Evolutionary conservation across 164 flowering plant species (phyloP).

Genomic region (Piper longum): DNA sequence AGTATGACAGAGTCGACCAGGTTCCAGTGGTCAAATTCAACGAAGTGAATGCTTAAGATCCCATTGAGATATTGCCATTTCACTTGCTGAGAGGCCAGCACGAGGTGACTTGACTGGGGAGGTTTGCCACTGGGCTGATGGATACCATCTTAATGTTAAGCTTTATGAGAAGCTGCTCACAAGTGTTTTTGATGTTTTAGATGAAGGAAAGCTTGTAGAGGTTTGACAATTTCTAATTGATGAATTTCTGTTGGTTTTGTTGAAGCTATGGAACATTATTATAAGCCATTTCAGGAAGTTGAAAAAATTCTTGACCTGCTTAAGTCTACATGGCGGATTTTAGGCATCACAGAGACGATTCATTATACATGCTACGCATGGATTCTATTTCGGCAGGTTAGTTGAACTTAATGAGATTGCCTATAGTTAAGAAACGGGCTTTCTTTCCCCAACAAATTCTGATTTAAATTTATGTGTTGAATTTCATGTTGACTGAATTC

Average conservation of each 20-base stretch:
- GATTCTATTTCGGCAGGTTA: conserved; percentile 98
- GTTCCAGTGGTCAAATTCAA: conserved; percentile 70
- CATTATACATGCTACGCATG: conserved; percentile 92
- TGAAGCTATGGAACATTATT: background rate
- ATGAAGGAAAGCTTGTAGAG: conserved; percentile 94
- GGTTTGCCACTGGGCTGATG: conserved; percentile 99
- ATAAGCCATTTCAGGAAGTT: conserved; percentile 42
- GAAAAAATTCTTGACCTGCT: conserved; percentile 95
- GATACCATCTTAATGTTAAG: conserved; percentile 84
- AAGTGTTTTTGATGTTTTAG: conserved; percentile 88
- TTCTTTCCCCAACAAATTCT: no score
- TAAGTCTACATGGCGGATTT: conserved; percentile 90
- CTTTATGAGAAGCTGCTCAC: conserved; percentile 83
- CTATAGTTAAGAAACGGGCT: no score
- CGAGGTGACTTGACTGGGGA: conserved; percentile 99
- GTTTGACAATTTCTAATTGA: conserved; percentile 20
- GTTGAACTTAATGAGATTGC: background rate
- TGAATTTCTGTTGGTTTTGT: background rate
- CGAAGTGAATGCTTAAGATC: conserved; percentile 83
- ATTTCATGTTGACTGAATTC: background rate
- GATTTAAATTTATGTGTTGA: background rate
- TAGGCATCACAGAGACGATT: conserved; percentile 92
- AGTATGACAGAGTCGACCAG: conserved; percentile 48
- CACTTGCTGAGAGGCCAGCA: conserved; percentile 96
- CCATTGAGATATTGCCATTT: conserved; percentile 64